A percentile compares a stretch with the other conserved stretches of the same genome.
Conservation (phyloP, 129 eudicot species). For the Helichrysum umbraculigerum region DNA sequence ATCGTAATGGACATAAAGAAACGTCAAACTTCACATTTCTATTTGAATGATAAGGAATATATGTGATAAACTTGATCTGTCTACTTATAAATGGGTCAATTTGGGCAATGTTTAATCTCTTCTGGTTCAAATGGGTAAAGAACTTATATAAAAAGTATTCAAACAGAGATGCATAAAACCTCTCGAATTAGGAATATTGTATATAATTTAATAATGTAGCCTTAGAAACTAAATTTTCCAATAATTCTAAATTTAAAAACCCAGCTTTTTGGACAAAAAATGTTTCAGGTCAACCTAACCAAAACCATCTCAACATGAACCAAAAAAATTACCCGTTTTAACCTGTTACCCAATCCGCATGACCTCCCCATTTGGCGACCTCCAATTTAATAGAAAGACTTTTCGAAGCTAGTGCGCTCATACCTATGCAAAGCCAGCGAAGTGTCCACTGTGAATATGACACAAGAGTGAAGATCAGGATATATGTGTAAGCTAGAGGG, state of each 20-base stretch:
- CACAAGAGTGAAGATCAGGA: slow-evolving; percentile 19
- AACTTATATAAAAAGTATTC: not conserved
- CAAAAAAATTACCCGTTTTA: not conserved
- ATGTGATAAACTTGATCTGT: not conserved
- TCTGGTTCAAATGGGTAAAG: not conserved
- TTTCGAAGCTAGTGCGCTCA: slow-evolving; percentile 2
- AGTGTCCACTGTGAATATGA: slow-evolving; percentile 55
- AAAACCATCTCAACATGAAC: not conserved
- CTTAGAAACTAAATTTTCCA: not conserved
- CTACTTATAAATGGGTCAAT: slow-evolving; percentile 10
- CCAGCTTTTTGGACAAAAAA: not conserved
- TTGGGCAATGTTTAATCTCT: not conserved
- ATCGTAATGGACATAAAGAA: slow-evolving; percentile 22
- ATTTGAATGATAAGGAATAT: slow-evolving; percentile 1
- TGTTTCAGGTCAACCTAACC: not conserved
- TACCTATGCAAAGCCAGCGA: slow-evolving; percentile 54
- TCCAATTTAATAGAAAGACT: not conserved
- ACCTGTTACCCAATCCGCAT: not conserved
- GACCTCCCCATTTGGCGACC: slow-evolving; percentile 9
- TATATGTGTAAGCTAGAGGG: slow-evolving; percentile 1
- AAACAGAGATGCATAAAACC: not conserved
- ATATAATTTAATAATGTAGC: not conserved
- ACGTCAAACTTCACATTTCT: slow-evolving; percentile 14
- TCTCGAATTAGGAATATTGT: not conserved
- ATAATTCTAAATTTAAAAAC: not conserved